Evolutionary conservation across 495 filamentous ascomycete species (phyloP), one percentile per base, ranked within the genome.

Genomic region (Aspergillus ellipticus): DNA sequence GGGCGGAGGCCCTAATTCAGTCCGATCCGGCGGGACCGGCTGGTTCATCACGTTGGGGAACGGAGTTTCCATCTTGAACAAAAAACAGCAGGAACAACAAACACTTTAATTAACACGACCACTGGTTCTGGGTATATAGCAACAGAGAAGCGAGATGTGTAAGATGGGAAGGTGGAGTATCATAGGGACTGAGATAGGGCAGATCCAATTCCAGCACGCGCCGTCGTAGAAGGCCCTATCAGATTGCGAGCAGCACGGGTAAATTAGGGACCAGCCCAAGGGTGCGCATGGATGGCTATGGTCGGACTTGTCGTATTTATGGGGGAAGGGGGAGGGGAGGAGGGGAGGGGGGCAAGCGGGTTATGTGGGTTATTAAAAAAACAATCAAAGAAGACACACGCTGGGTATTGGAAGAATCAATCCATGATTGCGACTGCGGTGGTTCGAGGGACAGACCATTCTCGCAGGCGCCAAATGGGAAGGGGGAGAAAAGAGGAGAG

Each of bases 41-140:
- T 69, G 72, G 51, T 70, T 70, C 61, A 75, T 72, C 42, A 65
- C 63, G 41, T 60, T 60, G 6, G 69, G 60, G 42, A 73, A 72
- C 4, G 72, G 55, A 17, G 53, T 48, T 58, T 74, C 70, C 74
- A 75, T 75, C 15, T 49, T 54, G 57, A 49, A 39, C 46, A 19
- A 53, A 13, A 15, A 51, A 16, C 19, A 6, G 49, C 41, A 19
- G 50, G 54, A 48, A 35, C 24, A 28, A 28, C 3, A 3, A 20
- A 24, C 16, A 37, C 29, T 51, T 22, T 51, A 51, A 41, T 51
- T 51, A 51, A 17, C 22, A 39, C 17, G 35, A 39, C 35, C 35
- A 39, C 35, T n/a, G 35, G 35, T 39, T 39, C 8, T 13, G 35
- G 35, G 35, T 17, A 16, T 20, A 59, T 50, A 60, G 29, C 19